A percentile compares a stretch with the other conserved stretches of the same genome.
phyloP scores from a whole-genome alignment of 306 rosid genomes.

The Oxytropis ochrocephala region DNA sequence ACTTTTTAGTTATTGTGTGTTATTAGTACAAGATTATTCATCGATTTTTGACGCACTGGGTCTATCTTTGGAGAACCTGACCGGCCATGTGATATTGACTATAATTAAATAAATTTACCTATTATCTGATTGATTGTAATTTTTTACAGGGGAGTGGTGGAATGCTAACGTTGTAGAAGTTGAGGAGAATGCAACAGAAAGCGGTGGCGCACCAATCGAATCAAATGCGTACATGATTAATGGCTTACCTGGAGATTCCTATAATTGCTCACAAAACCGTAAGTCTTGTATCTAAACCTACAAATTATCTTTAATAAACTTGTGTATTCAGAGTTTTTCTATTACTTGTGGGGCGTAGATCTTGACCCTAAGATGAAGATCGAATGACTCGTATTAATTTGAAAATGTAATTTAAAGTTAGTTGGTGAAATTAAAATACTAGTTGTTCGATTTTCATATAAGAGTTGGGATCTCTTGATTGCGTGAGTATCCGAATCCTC shows the following conservation, averaged over 20 bases:
- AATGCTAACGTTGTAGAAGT: not conserved
- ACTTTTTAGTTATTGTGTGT: too few species aligned
- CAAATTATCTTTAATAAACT: not conserved
- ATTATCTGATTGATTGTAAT: not conserved
- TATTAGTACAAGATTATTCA: too few species aligned
- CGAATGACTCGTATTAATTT: too few species aligned
- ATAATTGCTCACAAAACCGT: constrained; percentile 46
- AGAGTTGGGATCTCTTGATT: too few species aligned
- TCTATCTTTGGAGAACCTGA: too few species aligned
- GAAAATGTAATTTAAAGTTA: too few species aligned
- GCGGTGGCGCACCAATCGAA: not conserved
- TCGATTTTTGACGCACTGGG: too few species aligned
- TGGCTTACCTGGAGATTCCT: constrained; percentile 42
- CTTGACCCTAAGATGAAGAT: not conserved
- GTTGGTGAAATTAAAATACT: too few species aligned
- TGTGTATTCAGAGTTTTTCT: not conserved
- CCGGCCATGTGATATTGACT: too few species aligned
- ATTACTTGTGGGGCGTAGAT: too few species aligned
- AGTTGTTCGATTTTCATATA: too few species aligned
- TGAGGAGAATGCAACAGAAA: not conserved
- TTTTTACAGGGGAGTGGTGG: constrained; percentile 67
- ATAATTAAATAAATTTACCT: not conserved
- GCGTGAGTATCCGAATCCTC: too few species aligned
- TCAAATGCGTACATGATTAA: constrained; percentile 35
- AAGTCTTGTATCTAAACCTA: not conserved